Percentiles rank a stretch among this genome's conserved stretches.
phyloP scores from a whole-genome alignment of 176 grass and related monocot genomes.

The Hordeum marinum region DNA sequence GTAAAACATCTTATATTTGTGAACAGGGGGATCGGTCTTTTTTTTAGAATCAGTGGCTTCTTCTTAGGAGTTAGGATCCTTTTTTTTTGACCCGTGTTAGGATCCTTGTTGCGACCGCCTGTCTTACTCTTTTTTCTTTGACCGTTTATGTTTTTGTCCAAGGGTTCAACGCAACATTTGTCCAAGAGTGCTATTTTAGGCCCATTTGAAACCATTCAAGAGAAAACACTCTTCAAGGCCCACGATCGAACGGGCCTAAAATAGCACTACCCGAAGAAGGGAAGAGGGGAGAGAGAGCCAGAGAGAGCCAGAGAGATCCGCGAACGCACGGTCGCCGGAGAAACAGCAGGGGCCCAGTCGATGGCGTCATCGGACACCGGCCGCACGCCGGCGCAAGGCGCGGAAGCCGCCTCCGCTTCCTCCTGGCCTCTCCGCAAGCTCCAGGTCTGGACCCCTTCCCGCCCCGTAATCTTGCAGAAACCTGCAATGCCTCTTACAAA shows the following conservation, averaged over 20 bases:
- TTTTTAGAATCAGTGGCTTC: too few relatives aligned
- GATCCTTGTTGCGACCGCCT: too few relatives aligned
- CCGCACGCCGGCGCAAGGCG: constrained; percentile 35
- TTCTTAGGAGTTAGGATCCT: too few relatives aligned
- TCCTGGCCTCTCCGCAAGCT: constrained; percentile 61
- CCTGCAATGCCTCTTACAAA: background rate
- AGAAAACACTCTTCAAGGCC: background rate
- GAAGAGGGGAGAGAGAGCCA: background rate
- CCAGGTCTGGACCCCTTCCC: constrained; percentile 33
- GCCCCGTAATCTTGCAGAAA: constrained; percentile 1
- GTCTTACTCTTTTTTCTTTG: too few relatives aligned
- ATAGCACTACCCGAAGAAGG: background rate
- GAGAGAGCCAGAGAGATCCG: constrained; percentile 11
- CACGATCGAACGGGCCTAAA: background rate
- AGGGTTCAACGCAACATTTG: background rate
- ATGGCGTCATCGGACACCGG: constrained; percentile 44
- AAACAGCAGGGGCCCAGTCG: constrained; percentile 1
- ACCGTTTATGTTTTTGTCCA: too few relatives aligned
- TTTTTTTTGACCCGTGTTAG: too few relatives aligned
- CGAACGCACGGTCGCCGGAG: constrained; percentile 13
- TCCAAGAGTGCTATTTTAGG: too few relatives aligned
- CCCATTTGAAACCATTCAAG: too few relatives aligned
- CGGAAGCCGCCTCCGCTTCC: constrained; percentile 11
- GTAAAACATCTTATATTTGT: too few relatives aligned
- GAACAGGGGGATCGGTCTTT: too few relatives aligned